Evolutionary conservation across 805 yeast genomes (phyloP).

Genomic region (Candida insectorum): DNA sequence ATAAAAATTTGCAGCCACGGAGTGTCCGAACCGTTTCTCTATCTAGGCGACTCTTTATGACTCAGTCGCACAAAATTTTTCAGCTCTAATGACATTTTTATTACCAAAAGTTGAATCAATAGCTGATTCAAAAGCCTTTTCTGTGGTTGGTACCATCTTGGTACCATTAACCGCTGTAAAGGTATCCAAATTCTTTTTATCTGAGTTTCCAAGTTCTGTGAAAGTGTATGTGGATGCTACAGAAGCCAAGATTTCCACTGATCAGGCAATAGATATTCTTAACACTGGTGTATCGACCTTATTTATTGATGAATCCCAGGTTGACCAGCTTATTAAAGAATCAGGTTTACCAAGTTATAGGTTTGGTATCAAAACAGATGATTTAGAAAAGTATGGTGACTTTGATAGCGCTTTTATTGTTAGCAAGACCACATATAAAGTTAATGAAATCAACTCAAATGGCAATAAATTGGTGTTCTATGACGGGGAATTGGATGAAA

Average conservation of each 20-base stretch:
- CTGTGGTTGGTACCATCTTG: conserved; percentile 34
- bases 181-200: conserved; percentile 28
- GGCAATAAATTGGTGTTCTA: conserved; percentile 32
- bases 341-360: conserved; percentile 54
- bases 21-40: too few relatives aligned
- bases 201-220: conserved; percentile 26
- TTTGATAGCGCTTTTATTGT: conserved; percentile 18
- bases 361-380: conserved; percentile 26
- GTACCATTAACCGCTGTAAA: conserved; percentile 25
- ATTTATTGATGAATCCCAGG: conserved; percentile 31
- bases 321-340: conserved; percentile 25
- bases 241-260: conserved; percentile 29
- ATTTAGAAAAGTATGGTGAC: conserved; percentile 7
- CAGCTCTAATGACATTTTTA: conserved; percentile 37
- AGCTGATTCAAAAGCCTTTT: conserved; percentile 14
- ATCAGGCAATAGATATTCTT: conserved; percentile 47
- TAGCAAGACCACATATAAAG: conserved; percentile 12
- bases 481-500: conserved; percentile 16
- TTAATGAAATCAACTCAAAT: conserved; percentile 15
- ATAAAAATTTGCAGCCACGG: too few relatives aligned
- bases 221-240: conserved; percentile 31
- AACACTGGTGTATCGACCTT: conserved; percentile 58
- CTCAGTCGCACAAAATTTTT: conserved; percentile 4
- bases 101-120: conserved; percentile 31
- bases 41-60: too few relatives aligned